A percentile compares a stretch with the other conserved stretches of the same genome.
Conservation (phyloP, 176 grass and related monocot species). For the Lolium multiflorum region DNA sequence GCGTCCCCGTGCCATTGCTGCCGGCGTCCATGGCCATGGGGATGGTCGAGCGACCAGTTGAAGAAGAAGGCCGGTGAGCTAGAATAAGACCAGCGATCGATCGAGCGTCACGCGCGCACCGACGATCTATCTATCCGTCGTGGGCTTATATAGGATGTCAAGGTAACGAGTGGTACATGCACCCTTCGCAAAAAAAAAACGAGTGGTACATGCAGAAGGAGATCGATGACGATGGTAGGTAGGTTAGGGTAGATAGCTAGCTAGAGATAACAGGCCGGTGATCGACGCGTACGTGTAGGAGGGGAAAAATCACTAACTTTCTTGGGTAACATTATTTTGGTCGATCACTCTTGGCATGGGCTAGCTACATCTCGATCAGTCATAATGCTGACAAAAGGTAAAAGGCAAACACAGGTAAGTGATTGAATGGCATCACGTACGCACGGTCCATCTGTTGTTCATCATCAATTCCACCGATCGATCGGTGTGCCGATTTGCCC, state of each 20-base stretch:
- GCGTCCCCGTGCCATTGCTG: not conserved
- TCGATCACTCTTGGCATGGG: not conserved
- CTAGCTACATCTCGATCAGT: not conserved
- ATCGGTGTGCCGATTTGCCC: not conserved
- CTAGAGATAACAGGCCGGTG: not conserved
- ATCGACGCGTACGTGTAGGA: not conserved
- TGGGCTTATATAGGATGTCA: not conserved
- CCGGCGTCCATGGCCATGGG: not conserved
- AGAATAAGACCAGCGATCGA: not conserved
- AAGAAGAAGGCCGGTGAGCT: not conserved
- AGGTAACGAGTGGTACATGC: not conserved
- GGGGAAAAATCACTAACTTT: not conserved
- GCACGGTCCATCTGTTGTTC: not conserved
- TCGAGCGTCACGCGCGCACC: not conserved
- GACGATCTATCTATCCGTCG: not conserved
- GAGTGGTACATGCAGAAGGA: not conserved
- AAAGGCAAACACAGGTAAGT: not conserved
- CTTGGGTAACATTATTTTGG: not conserved
- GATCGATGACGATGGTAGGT: conserved; percentile 4
- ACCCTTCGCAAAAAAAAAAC: too few relatives aligned
- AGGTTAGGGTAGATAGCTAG: conserved; percentile 16
- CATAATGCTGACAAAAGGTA: not conserved
- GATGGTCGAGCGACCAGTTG: not conserved
- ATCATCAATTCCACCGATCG: conserved; percentile 15
- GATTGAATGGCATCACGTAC: not conserved